These are phyloP conservation scores for Gossypium trilobum DNA, from an alignment of 441 rosid species.

Conservation along the genomic window DNA sequence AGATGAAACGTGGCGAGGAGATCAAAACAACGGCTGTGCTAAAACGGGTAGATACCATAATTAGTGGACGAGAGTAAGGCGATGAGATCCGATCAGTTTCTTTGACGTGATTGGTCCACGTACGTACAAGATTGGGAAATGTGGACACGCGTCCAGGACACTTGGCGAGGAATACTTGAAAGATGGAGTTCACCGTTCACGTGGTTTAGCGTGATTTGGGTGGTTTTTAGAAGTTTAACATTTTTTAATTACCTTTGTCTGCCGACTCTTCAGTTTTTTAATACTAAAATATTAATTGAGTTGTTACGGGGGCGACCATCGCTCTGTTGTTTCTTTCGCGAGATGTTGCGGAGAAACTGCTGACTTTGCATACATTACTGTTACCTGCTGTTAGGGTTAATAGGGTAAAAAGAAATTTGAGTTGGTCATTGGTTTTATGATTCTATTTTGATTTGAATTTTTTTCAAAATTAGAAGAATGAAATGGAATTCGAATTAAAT, in stretches of 20 bases:
- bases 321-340: neutral
- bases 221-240: neutral
- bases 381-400: too few species aligned
- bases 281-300: neutral
- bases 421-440: too few species aligned
- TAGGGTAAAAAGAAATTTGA: too few species aligned
- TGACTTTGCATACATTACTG: neutral
- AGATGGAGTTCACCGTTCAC: slow-evolving; percentile 3
- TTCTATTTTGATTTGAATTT: too few species aligned
- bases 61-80: slow-evolving; percentile 64
- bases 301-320: too few species aligned
- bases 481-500: too few species aligned
- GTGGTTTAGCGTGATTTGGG: slow-evolving; percentile 4
- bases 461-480: too few species aligned
- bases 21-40: slow-evolving; percentile 27
- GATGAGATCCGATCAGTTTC: slow-evolving; percentile 74
- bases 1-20: slow-evolving; percentile 51
- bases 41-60: slow-evolving; percentile 41
- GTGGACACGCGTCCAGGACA: slow-evolving; percentile 11
- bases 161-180: neutral
- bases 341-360: neutral
- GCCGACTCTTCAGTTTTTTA: neutral
- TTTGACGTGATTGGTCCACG: slow-evolving; percentile 54
- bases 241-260: neutral
- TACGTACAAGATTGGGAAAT: slow-evolving; percentile 6